Evolutionary conservation across 352 stramenopile genomes (phyloP).

Genomic region (Globisporangium middletonii): DNA sequence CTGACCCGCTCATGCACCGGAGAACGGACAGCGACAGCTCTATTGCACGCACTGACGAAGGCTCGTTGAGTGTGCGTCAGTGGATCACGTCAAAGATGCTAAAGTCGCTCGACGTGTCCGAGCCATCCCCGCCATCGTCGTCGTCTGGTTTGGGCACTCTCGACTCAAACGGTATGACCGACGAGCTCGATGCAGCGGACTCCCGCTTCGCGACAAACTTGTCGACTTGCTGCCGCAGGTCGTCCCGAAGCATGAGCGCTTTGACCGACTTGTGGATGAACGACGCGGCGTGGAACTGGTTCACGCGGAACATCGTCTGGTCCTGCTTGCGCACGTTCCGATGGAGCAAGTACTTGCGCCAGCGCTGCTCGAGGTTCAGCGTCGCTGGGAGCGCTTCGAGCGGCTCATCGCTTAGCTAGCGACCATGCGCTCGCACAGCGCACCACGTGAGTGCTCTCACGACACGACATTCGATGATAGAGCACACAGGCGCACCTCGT

Average conservation of each 20-base stretch:
- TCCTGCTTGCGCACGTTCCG: slow-evolving; percentile 55
- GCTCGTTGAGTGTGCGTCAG: not conserved
- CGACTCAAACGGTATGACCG: no score
- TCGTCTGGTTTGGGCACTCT: not conserved
- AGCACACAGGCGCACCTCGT: slow-evolving; percentile 19
- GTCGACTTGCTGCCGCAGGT: slow-evolving; percentile 40
- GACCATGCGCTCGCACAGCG: slow-evolving; percentile 1
- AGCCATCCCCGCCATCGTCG: slow-evolving; percentile 1
- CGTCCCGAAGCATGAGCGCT: slow-evolving; percentile 38
- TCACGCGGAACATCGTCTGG: slow-evolving; percentile 37
- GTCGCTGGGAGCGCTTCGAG: slow-evolving; percentile 37
- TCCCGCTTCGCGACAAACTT: slow-evolving; percentile 16
- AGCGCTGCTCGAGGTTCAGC: slow-evolving; percentile 53
- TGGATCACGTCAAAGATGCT: slow-evolving; percentile 3
- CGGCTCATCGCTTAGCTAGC: slow-evolving; percentile 44
- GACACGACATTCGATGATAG: no score
- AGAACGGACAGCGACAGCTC: no score
- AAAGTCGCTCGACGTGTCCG: not conserved
- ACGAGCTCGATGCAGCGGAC: not conserved
- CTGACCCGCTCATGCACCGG: no score
- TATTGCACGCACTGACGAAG: no score
- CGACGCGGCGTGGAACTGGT: slow-evolving; percentile 43
- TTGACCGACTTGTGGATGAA: slow-evolving; percentile 48
- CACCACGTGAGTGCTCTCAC: no score
- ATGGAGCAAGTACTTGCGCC: slow-evolving; percentile 41